These are phyloP conservation scores for Geosmithia putterillii DNA, from an alignment of 2,329 filamentous ascomycete genomes.

Conservation along the genomic window DNA sequence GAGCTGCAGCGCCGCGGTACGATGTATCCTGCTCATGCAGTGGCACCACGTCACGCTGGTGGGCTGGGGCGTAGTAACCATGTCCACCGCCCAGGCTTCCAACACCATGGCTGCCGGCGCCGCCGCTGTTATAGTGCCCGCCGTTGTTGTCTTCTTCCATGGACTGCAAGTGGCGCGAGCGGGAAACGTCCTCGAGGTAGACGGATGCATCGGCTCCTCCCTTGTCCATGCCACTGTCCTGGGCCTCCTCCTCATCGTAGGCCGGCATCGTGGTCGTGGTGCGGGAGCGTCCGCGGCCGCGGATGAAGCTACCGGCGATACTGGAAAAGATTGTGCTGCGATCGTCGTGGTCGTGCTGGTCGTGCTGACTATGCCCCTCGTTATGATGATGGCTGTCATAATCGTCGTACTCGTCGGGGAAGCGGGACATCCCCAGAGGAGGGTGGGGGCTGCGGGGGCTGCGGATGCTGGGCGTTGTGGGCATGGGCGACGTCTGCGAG, in stretches of 20 bases:
- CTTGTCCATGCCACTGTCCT: slow-evolving; percentile 22
- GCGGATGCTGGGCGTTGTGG: slow-evolving; percentile 12
- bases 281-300: slow-evolving; percentile 14
- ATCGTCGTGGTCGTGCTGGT: slow-evolving; percentile 30
- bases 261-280: slow-evolving; percentile 18
- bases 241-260: slow-evolving; percentile 17
- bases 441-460: slow-evolving; percentile 42
- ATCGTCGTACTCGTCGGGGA: slow-evolving; percentile 50
- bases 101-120: too few species aligned
- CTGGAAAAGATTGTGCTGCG: slow-evolving; percentile 38
- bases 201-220: slow-evolving; percentile 28
- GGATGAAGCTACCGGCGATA: slow-evolving; percentile 43
- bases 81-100: too few species aligned
- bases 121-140: too few species aligned
- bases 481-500: slow-evolving; percentile 13
- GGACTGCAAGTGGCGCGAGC: slow-evolving; percentile 19
- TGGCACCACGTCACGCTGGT: slow-evolving; percentile 34
- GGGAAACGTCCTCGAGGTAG: slow-evolving; percentile 47
- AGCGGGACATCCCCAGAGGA: slow-evolving; percentile 77
- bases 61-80: slow-evolving; percentile 28
- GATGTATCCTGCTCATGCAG: slow-evolving; percentile 27
- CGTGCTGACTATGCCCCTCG: slow-evolving; percentile 21
- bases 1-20: slow-evolving; percentile 28
- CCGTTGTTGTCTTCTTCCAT: too few species aligned
- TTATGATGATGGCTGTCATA: too few species aligned